Base-by-base conservation (phyloP, 768 basidiomycete genomes). In the Boletales sp. region DNA sequence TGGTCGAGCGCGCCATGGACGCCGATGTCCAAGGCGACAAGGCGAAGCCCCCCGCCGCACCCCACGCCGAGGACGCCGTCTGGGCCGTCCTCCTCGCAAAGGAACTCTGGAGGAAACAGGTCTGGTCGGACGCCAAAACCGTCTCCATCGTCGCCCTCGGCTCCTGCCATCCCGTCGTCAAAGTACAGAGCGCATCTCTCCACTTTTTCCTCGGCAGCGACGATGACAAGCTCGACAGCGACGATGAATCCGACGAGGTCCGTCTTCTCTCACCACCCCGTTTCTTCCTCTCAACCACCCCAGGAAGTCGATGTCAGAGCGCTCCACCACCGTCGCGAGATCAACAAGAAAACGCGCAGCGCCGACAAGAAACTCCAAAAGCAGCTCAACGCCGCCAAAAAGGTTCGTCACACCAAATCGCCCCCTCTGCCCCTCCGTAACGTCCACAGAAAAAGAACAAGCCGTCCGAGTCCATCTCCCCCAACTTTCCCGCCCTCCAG, bases 121-220 rank as follows among this genome's bases (percentile, higher is more conserved):
- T 94, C 25, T 99, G 96, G 92, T 83, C 81, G 44, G 95, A 97
- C 63, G 80, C 85, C 3, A 97, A 97, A 72, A 80, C 93, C 2
- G 93, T 98, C 13, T 84, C 94, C 8, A 94, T 99, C 63, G 79
- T 95, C 57, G 83, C 91, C 0, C 75, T 91, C 36, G 95, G 91
- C 7, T 95, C 93, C 67, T 90, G 93, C 64, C 95, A 99, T 66
- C 94, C 96, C 19, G 81, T 86, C 36, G 76, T 85, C 46, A 98
- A 98, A 70, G 96, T 98, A 0, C 94, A 97, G 66, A 91, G 83
- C 53, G 93, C 93, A 2, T 90, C 94, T 1, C 71, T 94, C 14
- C 93, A 97, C 71, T 99, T 97, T 74, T 99, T 98, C 76, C 81
- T 99, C n/a, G 91, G 91, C 5, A 82, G 79, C 49, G 90, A 91